These are phyloP conservation scores for Mycena olivaceomarginata DNA, from an alignment of 768 basidiomycete genomes.

Conservation along the genomic window DNA sequence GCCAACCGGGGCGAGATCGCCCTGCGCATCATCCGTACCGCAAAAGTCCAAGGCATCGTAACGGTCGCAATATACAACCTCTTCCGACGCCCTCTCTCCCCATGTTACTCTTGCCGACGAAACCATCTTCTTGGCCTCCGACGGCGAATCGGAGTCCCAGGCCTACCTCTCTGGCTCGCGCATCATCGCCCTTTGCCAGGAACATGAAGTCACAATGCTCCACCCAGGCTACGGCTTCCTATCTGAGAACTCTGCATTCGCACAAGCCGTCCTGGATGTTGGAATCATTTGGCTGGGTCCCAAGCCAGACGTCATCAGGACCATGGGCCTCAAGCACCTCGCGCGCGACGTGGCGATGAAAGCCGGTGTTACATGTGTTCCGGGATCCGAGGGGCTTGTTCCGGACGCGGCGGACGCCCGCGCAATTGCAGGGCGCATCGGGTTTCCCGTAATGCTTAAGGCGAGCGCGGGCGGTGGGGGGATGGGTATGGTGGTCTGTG, in stretches of 20 bases:
- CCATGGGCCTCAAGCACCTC: slow-evolving; percentile 80
- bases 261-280: slow-evolving; percentile 62
- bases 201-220: slow-evolving; percentile 67
- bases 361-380: slow-evolving; percentile 73
- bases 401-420: neutral
- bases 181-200: slow-evolving; percentile 66
- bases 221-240: slow-evolving; percentile 83
- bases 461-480: slow-evolving; percentile 84
- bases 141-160: slow-evolving; percentile 60
- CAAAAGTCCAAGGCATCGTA: slow-evolving; percentile 67
- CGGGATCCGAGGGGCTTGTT: slow-evolving; percentile 73
- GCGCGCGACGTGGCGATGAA: slow-evolving; percentile 66
- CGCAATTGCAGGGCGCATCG: slow-evolving; percentile 63
- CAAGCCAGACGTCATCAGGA: slow-evolving; percentile 64
- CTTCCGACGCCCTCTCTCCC: slow-evolving; percentile 73
- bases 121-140: slow-evolving; percentile 50
- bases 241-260: slow-evolving; percentile 78
- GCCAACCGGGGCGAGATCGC: slow-evolving; percentile 87
- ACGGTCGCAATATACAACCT: slow-evolving; percentile 78
- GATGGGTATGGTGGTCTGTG: slow-evolving; percentile 78
- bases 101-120: slow-evolving; percentile 77
- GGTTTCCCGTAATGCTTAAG: slow-evolving; percentile 81
- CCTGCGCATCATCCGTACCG: slow-evolving; percentile 76
- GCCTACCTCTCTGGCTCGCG: slow-evolving; percentile 62
- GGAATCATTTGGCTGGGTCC: slow-evolving; percentile 79